Evolutionary conservation across 2,329 filamentous ascomycete species (phyloP).

Genomic region (Penicillium sp.): DNA sequence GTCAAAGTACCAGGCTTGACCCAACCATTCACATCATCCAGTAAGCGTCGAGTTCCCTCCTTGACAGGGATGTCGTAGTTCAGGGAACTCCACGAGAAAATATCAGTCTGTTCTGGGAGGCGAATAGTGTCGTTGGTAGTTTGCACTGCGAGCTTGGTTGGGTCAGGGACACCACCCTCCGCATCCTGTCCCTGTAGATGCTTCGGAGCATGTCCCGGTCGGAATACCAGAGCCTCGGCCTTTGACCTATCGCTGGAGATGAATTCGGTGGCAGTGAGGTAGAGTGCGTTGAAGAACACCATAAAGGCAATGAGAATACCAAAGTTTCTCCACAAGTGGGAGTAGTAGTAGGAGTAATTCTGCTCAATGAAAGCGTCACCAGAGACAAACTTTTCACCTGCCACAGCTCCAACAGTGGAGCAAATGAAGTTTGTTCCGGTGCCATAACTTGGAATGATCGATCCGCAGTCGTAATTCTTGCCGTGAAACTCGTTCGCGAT

Average conservation of each 20-base stretch:
- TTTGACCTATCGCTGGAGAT: conserved; percentile 70
- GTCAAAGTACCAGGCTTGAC: conserved; percentile 90
- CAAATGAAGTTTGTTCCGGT: conserved; percentile 56
- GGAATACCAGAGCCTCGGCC: conserved; percentile 77
- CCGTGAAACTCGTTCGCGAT: conserved; percentile 81
- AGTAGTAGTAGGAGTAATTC: conserved; percentile 61
- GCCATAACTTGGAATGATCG: conserved; percentile 53
- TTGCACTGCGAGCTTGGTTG: conserved; percentile 17
- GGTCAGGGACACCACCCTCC: conserved; percentile 2
- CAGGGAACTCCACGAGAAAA: conserved; percentile 13
- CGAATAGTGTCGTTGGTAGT: conserved; percentile 17
- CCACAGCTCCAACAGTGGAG: conserved; percentile 59
- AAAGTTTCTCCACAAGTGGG: conserved; percentile 69
- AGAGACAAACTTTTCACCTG: conserved; percentile 58
- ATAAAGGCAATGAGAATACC: conserved; percentile 70
- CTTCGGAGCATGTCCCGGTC: conserved; percentile 53
- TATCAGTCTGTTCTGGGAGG: conserved; percentile 15
- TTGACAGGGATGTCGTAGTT: conserved; percentile 77
- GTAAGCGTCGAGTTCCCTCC: conserved; percentile 69
- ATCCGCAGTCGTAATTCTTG: conserved; percentile 60
- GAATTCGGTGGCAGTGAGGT: conserved; percentile 54
- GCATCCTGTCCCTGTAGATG: conserved; percentile 7
- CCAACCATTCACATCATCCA: conserved; percentile 88
- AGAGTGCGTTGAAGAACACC: conserved; percentile 62
- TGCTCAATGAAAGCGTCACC: conserved; percentile 63